These are phyloP conservation scores for Teunomyces gatunensis DNA, from an alignment of 805 yeast genomes.

Conservation along the genomic window DNA sequence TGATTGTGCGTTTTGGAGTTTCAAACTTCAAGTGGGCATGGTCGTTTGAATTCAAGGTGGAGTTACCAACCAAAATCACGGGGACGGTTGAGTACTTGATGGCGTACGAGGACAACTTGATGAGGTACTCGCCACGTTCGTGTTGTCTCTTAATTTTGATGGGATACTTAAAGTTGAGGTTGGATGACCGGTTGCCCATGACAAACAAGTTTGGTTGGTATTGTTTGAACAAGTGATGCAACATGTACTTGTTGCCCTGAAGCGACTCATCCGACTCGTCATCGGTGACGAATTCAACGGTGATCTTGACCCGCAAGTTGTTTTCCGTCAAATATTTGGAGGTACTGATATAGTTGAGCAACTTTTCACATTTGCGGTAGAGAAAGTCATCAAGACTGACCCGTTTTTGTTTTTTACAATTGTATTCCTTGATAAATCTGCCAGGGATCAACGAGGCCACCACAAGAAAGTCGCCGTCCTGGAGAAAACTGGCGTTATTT, in stretches of 20 bases:
- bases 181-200: conserved; percentile 38
- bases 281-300: conserved; percentile 38
- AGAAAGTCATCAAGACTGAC: conserved; percentile 13
- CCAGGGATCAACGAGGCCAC: conserved; percentile 34
- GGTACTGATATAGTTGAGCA: conserved; percentile 18
- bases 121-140: conserved; percentile 25
- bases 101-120: conserved; percentile 37
- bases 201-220: conserved; percentile 41
- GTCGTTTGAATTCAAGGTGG: conserved; percentile 9
- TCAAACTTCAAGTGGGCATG: not conserved
- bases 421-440: conserved; percentile 15
- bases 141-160: conserved; percentile 20
- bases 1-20: not conserved
- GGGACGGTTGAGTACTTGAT: conserved; percentile 41
- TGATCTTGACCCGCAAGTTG: conserved; percentile 31
- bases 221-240: conserved; percentile 36
- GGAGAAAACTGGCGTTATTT: conserved; percentile 19
- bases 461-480: conserved; percentile 39
- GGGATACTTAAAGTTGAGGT: conserved; percentile 43
- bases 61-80: conserved; percentile 34
- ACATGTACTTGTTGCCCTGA: conserved; percentile 33
- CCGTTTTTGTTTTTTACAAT: conserved; percentile 8
- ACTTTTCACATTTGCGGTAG: conserved; percentile 19
- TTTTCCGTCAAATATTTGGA: conserved; percentile 12
- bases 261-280: conserved; percentile 8